These are phyloP conservation scores for Ambrosiella beaveri DNA, from an alignment of 2,329 filamentous ascomycete genomes.

Conservation along the genomic window DNA sequence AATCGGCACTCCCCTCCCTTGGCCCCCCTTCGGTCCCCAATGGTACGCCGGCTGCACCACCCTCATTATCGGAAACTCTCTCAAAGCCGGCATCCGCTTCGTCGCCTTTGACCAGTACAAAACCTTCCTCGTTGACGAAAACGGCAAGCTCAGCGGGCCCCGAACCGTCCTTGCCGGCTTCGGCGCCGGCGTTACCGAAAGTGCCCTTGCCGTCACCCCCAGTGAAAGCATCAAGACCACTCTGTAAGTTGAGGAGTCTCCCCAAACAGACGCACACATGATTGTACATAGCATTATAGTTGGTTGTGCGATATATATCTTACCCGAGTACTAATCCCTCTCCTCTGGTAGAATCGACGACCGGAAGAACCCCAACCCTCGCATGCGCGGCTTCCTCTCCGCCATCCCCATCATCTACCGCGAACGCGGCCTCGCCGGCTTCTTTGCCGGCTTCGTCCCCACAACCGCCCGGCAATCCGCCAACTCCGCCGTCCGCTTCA, in stretches of 20 bases:
- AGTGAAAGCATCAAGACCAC: constrained; percentile 98
- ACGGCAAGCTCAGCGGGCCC: constrained; percentile 80
- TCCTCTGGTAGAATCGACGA: constrained; percentile 60
- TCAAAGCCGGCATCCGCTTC: constrained; percentile 92
- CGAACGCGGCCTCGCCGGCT: constrained; percentile 75
- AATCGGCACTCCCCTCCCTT: constrained; percentile 75
- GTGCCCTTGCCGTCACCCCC: constrained; percentile 79
- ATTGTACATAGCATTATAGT: not conserved
- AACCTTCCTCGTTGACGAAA: constrained; percentile 56
- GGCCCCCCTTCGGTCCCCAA: constrained; percentile 80
- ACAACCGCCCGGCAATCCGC: constrained; percentile 89
- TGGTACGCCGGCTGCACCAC: constrained; percentile 99
- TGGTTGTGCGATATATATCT: too few relatives aligned
- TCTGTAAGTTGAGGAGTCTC: constrained; percentile 32
- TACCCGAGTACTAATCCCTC: not conserved
- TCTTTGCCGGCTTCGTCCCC: constrained; percentile 93
- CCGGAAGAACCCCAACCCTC: constrained; percentile 67
- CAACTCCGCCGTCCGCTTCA: constrained; percentile 83
- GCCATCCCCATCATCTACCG: constrained; percentile 73
- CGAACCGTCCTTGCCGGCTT: constrained; percentile 87
- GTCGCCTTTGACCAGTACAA: constrained; percentile 96
- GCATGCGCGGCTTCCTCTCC: constrained; percentile 82
- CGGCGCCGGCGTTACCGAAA: constrained; percentile 87
- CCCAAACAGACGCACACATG: not conserved
- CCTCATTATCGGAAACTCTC: constrained; percentile 85